phyloP scores from a whole-genome alignment of 2,329 filamentous ascomycete genomes.

The Arthrobotrys conoides region DNA sequence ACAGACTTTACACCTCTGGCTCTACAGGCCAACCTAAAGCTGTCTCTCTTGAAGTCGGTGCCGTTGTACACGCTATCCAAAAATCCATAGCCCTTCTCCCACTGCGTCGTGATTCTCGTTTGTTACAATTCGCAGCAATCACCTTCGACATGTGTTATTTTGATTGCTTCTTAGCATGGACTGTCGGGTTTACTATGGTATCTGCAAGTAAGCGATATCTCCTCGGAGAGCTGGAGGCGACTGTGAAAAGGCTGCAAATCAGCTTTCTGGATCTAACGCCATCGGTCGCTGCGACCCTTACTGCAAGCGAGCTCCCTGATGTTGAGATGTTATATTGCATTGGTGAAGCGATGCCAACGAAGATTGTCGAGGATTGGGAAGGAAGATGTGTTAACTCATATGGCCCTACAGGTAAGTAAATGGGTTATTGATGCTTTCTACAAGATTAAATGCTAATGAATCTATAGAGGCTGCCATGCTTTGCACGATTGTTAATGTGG shows the following conservation, averaged over 20 bases:
- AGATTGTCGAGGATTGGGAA: slow-evolving; percentile 67
- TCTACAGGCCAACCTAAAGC: slow-evolving; percentile 69
- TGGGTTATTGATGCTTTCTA: neutral
- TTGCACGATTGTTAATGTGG: slow-evolving; percentile 67
- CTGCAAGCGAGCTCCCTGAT: slow-evolving; percentile 65
- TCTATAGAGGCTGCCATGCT: slow-evolving; percentile 68
- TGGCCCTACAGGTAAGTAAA: slow-evolving; percentile 65
- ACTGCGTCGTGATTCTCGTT: slow-evolving; percentile 66
- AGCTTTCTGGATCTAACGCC: slow-evolving; percentile 68
- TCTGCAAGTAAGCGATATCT: slow-evolving; percentile 66
- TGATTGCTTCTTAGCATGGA: slow-evolving; percentile 69
- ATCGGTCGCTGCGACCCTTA: slow-evolving; percentile 67
- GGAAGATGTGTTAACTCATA: slow-evolving; percentile 69
- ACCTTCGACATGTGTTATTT: slow-evolving; percentile 69
- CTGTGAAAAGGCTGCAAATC: slow-evolving; percentile 66
- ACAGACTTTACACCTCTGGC: slow-evolving; percentile 68
- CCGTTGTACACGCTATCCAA: slow-evolving; percentile 68
- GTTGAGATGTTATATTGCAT: slow-evolving; percentile 69
- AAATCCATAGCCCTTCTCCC: slow-evolving; percentile 67
- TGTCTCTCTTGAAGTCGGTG: slow-evolving; percentile 68
- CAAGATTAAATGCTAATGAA: slow-evolving; percentile 27
- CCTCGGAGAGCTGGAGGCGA: slow-evolving; percentile 66
- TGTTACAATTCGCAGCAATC: slow-evolving; percentile 68
- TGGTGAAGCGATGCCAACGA: slow-evolving; percentile 68
- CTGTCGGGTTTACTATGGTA: slow-evolving; percentile 68